Base-by-base conservation (phyloP, 2,329 filamentous ascomycete species). In the Trichoderma simmonsii region DNA sequence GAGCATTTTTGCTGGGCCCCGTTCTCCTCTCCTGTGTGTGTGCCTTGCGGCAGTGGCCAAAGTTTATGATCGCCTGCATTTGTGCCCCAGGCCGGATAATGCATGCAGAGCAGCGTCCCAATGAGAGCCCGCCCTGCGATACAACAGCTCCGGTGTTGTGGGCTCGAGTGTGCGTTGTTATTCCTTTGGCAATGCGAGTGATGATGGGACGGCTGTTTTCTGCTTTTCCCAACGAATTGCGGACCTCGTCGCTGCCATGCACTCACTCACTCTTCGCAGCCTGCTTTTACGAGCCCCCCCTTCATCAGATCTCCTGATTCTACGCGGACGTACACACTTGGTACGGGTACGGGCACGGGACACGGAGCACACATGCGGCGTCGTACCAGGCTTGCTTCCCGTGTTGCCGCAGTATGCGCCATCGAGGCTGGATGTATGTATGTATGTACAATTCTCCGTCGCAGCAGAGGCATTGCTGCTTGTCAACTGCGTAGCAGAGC, bases 1-100 rank as follows among this genome's bases (percentile, higher is more conserved):
- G 30, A 26, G 30, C 30, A 32, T 15, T 34, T 57, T 67, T 39
- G 51, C 64, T 67, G 48, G 48, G 34, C 39, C 51, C 69, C 61
- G 32, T 48, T 70, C 57, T 62, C 66, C 66, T 61, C 61, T 72
- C 43, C 70, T 72, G 70, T 63, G 70, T 63, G 70, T 72, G 70
- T 72, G 70, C 70, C 70, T 72, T 72, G 70, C 70, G 65, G 66
- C 65, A 68, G 66, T 70, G 57, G 71, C 67, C 71, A 72, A 60
- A 71, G 60, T 62, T 70, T 70, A 64, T 65, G 71, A 72, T 69
- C 60, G 66, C 71, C 66, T 72, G 71, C 71, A 65, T 70, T 64
- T 60, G 57, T 59, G 71, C 39, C 71, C 71, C 71, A 72, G 66
- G 69, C 34, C 57, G 67, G 71, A 72, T 65, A 57, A 65, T 63